Evolutionary conservation across 1,139 yeast genomes (phyloP), one percentile per base, ranked within the genome.

Genomic region (Nakaseomyces uthaithaninus): DNA sequence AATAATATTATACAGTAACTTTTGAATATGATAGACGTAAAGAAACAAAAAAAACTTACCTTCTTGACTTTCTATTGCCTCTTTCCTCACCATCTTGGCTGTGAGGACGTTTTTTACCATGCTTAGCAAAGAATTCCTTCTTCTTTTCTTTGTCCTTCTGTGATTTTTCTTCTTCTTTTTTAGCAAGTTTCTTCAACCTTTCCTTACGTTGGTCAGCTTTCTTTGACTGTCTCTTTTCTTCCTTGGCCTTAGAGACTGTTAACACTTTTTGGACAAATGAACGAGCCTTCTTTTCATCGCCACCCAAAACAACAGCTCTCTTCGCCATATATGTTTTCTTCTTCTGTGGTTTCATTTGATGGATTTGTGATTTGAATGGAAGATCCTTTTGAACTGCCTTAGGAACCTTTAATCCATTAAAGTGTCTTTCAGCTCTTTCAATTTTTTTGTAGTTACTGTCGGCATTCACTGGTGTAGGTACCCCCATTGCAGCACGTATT

Each of bases 281-380:
- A 52, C 97, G 75, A 17, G 94, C 91, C 67, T 85, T 84, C 79
- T 85, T 86, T 61, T 89, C 97, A 45, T 87, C 96, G 19, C 93
- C 95, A 34, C 81, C 84, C 39, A 89, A 68, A 3, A 89, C 93
- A 42, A 91, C 96, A 1, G 98, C 98, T 58, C 98, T 78, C 69
- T 87, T 89, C 47, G 80, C 80, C 75, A 83, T 64, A 60, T 91
- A 91, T 0, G 95, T 77, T 55, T 76, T 72, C 64, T 82, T 82
- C 71, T 75, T 78, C 62, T 83, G 94, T 22, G 95, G 94, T 62
- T 81, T 83, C 91, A 85, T 83, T 53, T 78, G 75, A 52, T 77
- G 81, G 37, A 85, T 76, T 68, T 91, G 97, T 11, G 96, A 85
- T 56, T 82, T 83, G 70, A 84, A 91, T 33, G 99, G 99, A 50